A percentile compares a stretch with the other conserved stretches of the same genome.
Evolutionary conservation across 805 yeast species (phyloP).

Genomic region (Komagataella populi): DNA sequence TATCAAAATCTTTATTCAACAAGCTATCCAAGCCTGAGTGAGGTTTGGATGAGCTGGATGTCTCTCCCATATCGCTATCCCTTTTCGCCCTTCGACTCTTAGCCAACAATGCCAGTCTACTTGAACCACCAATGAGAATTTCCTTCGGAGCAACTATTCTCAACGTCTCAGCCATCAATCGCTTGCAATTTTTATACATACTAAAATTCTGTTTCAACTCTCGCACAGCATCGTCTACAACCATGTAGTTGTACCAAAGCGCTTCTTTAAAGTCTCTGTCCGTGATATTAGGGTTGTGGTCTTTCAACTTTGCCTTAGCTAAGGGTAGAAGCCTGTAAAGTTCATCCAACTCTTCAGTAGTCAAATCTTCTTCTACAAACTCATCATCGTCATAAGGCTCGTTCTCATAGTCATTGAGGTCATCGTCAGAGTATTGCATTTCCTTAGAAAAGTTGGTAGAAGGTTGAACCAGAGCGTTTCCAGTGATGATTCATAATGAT

Average conservation of each 20-base stretch:
- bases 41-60: background rate
- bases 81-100: constrained; percentile 16
- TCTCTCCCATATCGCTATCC: background rate
- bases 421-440: background rate
- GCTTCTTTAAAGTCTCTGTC: constrained; percentile 42
- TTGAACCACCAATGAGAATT: constrained; percentile 3
- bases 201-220: constrained; percentile 25
- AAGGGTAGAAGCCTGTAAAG: constrained; percentile 29
- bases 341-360: constrained; percentile 27
- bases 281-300: constrained; percentile 27
- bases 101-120: constrained; percentile 37
- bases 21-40: background rate
- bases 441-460: background rate
- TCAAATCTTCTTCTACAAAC: constrained; percentile 24
- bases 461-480: background rate
- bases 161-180: constrained; percentile 1
- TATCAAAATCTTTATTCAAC: background rate
- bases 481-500: background rate
- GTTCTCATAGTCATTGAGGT: constrained; percentile 1
- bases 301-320: constrained; percentile 21
- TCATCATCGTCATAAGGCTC: constrained; percentile 17
- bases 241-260: constrained; percentile 46
- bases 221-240: constrained; percentile 33
- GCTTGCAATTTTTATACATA: constrained; percentile 7
- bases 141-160: constrained; percentile 1